Evolutionary conservation across 2,329 filamentous ascomycete species (phyloP), one percentile per base, ranked within the genome.

Genomic region (Xylariaceae sp.): DNA sequence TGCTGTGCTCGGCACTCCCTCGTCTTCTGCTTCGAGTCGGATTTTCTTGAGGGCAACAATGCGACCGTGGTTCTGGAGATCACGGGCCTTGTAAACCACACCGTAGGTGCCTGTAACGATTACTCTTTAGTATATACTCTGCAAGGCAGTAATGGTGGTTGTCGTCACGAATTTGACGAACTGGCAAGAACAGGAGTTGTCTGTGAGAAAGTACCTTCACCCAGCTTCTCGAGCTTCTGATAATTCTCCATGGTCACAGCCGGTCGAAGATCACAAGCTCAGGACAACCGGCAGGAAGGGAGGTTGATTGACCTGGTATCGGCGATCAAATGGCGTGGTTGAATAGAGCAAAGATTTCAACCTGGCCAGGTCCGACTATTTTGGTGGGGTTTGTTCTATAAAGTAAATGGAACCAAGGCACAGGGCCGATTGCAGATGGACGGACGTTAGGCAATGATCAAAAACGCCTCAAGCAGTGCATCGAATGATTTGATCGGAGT

Each of bases 31-130:
- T 60, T 95, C 89, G 55, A 95, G 83, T 48, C 88, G 85, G 57
- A 95, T 95, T 71, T 95, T 95, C 74, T 95, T 95, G 53, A 95
- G 71, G 15, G 88, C 88, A 48, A 95, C 88, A 54, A 95, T 92
- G 55, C 86, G 84, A 57, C 86, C 85, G 51, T 76, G 74, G 58
- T 89, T 83, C 50, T 78, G 78, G 44, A 95, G 82, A 63, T 95
- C 88, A 51, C 84, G 81, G 43, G 88, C 88, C 67, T 94, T 94
- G 78, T 95, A 95, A 48, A 95, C 88, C 47, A 95, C 88, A 64
- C 88, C 88, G 61, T 95, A 95, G 12, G 88, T 95, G 56, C 88
- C 88, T 94, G 47, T 23, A 36, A 35, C 31, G 16, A 30, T 16
- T 8, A 14, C 17, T 27, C 15, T 23, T 47, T 28, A 50, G 47